phyloP scores from a whole-genome alignment of 495 filamentous ascomycete genomes.

The Letharia columbiana region DNA sequence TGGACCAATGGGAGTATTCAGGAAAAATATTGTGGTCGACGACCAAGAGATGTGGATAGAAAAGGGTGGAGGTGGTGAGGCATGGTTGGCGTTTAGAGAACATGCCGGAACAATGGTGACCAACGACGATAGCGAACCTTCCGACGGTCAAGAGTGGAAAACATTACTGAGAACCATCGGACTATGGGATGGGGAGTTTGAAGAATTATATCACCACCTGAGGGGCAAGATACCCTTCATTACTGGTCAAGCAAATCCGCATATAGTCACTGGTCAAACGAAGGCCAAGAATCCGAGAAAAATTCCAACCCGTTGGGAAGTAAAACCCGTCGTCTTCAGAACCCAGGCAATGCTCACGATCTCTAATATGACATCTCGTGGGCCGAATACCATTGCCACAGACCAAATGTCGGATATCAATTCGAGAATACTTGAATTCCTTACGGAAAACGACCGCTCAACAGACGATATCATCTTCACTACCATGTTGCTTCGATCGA shows the following conservation, averaged over 20 bases:
- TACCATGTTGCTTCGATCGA: constrained; percentile 68
- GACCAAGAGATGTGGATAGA: constrained; percentile 45
- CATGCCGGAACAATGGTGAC: constrained; percentile 42
- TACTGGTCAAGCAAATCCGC: not conserved
- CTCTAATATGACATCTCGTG: constrained; percentile 38
- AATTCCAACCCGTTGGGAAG: not conserved
- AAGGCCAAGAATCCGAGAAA: not conserved
- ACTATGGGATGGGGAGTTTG: constrained; percentile 41
- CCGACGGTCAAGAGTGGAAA: constrained; percentile 36
- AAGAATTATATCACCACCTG: constrained; percentile 22
- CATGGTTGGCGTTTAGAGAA: constrained; percentile 50
- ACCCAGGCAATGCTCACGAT: constrained; percentile 33
- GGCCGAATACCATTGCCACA: constrained; percentile 32
- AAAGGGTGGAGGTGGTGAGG: constrained; percentile 61
- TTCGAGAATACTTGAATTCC: constrained; percentile 28
- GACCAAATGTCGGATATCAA: constrained; percentile 44
- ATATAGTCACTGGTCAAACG: too few relatives aligned
- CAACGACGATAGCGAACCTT: constrained; percentile 36
- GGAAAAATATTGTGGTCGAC: constrained; percentile 56
- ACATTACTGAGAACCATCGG: constrained; percentile 33
- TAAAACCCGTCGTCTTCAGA: constrained; percentile 7
- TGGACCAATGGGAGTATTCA: constrained; percentile 66
- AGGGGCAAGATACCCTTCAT: not conserved
- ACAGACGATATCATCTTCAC: constrained; percentile 58
- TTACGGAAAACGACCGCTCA: constrained; percentile 15